Evolutionary conservation across 2,329 filamentous ascomycete genomes (phyloP).

Genomic region (Dryadomyces sulphureus): DNA sequence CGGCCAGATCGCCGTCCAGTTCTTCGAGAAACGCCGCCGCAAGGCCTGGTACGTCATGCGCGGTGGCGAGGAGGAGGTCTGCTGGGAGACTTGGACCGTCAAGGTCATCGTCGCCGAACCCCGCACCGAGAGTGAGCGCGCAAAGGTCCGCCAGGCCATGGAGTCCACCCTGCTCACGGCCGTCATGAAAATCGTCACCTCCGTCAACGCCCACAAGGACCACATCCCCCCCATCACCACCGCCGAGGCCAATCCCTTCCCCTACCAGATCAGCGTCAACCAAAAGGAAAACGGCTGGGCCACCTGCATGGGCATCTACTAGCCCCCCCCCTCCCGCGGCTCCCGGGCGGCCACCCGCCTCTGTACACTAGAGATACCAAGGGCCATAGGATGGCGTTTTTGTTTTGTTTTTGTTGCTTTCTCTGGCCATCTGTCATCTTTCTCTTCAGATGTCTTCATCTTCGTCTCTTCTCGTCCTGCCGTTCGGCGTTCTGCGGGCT

Average conservation of each 20-base stretch:
- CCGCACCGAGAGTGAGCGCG: slow-evolving; percentile 72
- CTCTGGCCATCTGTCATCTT: background rate
- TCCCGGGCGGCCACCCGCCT: background rate
- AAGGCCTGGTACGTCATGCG: slow-evolving; percentile 61
- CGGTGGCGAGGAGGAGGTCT: slow-evolving; percentile 72
- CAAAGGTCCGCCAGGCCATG: slow-evolving; percentile 82
- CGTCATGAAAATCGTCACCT: slow-evolving; percentile 76
- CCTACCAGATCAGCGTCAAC: slow-evolving; percentile 83
- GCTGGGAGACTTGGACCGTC: slow-evolving; percentile 93
- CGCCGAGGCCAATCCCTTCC: slow-evolving; percentile 82
- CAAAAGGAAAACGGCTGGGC: slow-evolving; percentile 65
- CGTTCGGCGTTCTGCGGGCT: background rate
- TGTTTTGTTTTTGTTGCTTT: background rate
- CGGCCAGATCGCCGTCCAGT: slow-evolving; percentile 74
- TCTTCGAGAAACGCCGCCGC: slow-evolving; percentile 81
- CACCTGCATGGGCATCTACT: slow-evolving; percentile 64
- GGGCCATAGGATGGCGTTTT: background rate
- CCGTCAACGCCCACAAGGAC: slow-evolving; percentile 78
- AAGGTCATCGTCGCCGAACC: slow-evolving; percentile 89
- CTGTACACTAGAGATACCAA: background rate
- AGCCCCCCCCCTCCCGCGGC: no score
- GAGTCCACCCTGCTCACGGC: slow-evolving; percentile 77
- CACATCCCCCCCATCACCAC: slow-evolving; percentile 96
- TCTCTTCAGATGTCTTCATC: background rate
- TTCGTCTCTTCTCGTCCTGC: background rate